Percentiles rank a stretch among this genome's conserved stretches.
These are phyloP conservation scores for Penstemon barbatus DNA, from an alignment of 257 asterid genomes.

Conservation along the genomic window DNA sequence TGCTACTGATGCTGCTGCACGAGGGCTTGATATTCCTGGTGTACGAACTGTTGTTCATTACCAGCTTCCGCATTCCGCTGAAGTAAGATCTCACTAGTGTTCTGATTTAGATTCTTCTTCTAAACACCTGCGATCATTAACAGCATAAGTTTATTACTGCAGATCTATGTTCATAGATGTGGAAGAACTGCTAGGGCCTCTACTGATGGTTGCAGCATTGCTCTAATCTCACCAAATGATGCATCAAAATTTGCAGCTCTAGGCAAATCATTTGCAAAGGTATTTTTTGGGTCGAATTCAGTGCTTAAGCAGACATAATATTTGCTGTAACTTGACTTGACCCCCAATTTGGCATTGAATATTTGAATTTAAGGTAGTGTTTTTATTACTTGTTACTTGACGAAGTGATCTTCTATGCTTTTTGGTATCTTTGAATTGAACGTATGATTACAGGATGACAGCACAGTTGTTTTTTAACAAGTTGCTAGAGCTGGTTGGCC, in stretches of 20 bases:
- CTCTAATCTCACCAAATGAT: constrained; percentile 82
- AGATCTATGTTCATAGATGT: constrained; percentile 95
- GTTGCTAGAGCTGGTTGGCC: constrained; percentile 1
- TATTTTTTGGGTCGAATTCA: constrained; percentile 30
- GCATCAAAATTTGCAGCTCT: constrained; percentile 85
- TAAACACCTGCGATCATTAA: constrained; percentile 13
- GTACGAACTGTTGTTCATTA: constrained; percentile 94
- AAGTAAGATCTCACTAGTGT: constrained; percentile 46
- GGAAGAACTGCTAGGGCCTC: constrained; percentile 99
- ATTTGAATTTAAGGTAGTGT: neutral
- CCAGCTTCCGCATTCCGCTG: constrained; percentile 97
- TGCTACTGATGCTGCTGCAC: constrained; percentile 96
- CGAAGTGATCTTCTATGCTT: neutral
- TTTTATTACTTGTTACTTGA: neutral
- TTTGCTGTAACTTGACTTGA: constrained; percentile 6
- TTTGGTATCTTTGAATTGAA: neutral
- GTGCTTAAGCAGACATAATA: constrained; percentile 17
- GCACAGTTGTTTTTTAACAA: neutral
- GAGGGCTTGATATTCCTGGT: constrained; percentile 93
- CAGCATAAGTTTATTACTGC: constrained; percentile 26
- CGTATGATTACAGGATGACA: too few relatives aligned
- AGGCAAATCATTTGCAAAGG: constrained; percentile 90
- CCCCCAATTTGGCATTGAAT: neutral
- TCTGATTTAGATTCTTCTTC: constrained; percentile 17
- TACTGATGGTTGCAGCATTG: constrained; percentile 95